Conservation (phyloP, 805 yeast species). For the Grigorovia yakushimaensis region DNA sequence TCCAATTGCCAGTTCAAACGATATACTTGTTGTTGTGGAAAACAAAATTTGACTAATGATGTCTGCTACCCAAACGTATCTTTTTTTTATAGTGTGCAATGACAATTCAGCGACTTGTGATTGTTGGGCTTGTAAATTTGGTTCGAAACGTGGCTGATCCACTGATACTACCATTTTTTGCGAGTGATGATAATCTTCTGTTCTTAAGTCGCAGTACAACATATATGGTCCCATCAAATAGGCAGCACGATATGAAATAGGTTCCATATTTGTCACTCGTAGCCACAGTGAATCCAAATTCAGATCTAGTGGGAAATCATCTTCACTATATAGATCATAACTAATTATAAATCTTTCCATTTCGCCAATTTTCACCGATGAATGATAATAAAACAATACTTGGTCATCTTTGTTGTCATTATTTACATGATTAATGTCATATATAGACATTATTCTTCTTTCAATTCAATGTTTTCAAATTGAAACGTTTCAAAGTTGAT, state of each 20-base stretch:
- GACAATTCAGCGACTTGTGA: conserved; percentile 49
- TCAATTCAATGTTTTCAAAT: background rate
- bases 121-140: conserved; percentile 64
- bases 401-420: background rate
- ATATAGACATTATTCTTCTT: background rate
- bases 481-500: too few species aligned
- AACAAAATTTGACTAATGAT: conserved; percentile 63
- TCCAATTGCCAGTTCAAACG: conserved; percentile 52
- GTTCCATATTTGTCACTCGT: conserved; percentile 52
- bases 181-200: conserved; percentile 44
- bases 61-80: conserved; percentile 62
- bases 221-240: conserved; percentile 67
- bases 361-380: conserved; percentile 45
- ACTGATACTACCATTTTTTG: conserved; percentile 52
- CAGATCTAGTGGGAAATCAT: conserved; percentile 20
- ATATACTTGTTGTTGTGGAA: conserved; percentile 48
- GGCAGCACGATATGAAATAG: conserved; percentile 46
- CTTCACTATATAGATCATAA: conserved; percentile 34
- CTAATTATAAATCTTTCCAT: conserved; percentile 45
- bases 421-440: background rate
- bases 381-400: conserved; percentile 9
- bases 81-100: conserved; percentile 48
- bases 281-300: conserved; percentile 37
- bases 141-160: conserved; percentile 68
- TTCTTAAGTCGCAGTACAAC: conserved; percentile 60